Evolutionary conservation across 2,329 filamentous ascomycete species (phyloP), one percentile per base, ranked within the genome.

Genomic region (Metarhizium brunneum): DNA sequence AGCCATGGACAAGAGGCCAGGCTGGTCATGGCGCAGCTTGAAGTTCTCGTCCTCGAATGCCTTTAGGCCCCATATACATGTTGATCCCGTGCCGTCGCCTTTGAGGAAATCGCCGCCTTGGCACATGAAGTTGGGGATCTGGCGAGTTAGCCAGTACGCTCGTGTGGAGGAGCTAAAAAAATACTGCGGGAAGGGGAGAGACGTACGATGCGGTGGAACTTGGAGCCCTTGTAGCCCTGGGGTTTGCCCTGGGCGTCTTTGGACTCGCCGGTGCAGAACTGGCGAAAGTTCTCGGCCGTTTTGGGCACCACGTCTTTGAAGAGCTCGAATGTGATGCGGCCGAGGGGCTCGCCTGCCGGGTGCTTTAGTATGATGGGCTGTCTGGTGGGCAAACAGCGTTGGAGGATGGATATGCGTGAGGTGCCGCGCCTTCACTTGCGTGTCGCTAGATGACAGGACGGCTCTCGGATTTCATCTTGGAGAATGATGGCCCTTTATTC

Each of bases 121-220:
- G 66, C 94, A 88, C 92, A 97, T 97, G 75, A 97, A 96, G 65
- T 89, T 88, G 73, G 88, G 89, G 70, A 96, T 96, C 90, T 95
- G 35, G n/a, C 16, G 25, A 2, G 16, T 4, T 16, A n/a, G 14
- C 4, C 25, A 25, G 25, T 4, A 4, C 4, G 25, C 25, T 25
- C 25, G 25, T 4, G 25, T 25, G 25, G 1, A 25, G 25, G 3
- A 25, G 25, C 1, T 4, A 4, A 25, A 25, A 25, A 25, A 25
- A 25, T 3, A 25, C 3, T 20, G 20, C 2, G 20, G 20, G 20
- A 25, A 25, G 3, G 25, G 25, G 25, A 4, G 25, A 25, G 25
- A 77, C 87, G 65, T 73, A 95, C 90, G 64, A 97, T 90, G 57
- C 94, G 86, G 73, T 97, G 94, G 66, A 97, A 96, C 71, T 90